A percentile compares a stretch with the other conserved stretches of the same genome.
phyloP scores from a whole-genome alignment of 208 protist species.

The Strigomonas galati region DNA sequence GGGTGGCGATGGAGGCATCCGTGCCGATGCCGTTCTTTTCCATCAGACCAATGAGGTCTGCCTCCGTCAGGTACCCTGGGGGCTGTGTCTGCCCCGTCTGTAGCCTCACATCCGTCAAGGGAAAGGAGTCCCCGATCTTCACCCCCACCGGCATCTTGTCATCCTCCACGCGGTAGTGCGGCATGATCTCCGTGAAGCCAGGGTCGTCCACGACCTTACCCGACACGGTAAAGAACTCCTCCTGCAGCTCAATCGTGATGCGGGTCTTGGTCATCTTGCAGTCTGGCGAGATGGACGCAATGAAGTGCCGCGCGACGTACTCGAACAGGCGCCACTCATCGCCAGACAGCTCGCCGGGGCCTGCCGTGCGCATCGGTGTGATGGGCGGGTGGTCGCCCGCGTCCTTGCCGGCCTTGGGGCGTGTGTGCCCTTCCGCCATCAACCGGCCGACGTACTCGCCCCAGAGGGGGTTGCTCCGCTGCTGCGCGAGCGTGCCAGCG shows the following conservation, averaged over 20 bases:
- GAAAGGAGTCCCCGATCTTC: conserved; percentile 61
- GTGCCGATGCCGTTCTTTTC: conserved; percentile 98
- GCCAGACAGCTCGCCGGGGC: conserved; percentile 54
- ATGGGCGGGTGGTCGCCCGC: conserved; percentile 91
- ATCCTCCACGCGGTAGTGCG: conserved; percentile 59
- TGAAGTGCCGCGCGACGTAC: conserved; percentile 88
- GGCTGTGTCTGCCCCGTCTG: conserved; percentile 86
- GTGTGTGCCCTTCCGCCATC: conserved; percentile 50
- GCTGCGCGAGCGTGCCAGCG: conserved; percentile 42
- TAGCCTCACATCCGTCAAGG: conserved; percentile 73
- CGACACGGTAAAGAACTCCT: conserved; percentile 72
- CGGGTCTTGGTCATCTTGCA: conserved; percentile 66
- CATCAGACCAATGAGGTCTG: conserved; percentile 98
- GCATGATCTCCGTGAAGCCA: conserved; percentile 87
- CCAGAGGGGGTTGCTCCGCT: conserved; percentile 60
- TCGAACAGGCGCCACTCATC: conserved; percentile 89
- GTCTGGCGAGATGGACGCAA: conserved; percentile 82
- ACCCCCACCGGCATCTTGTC: conserved; percentile 75
- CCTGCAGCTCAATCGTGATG: conserved; percentile 72
- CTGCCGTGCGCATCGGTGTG: conserved; percentile 81
- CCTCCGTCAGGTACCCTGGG: conserved; percentile 96
- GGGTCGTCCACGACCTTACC: conserved; percentile 74
- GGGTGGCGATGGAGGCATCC: conserved; percentile 98
- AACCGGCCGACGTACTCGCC: conserved; percentile 66
- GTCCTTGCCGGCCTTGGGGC: conserved; percentile 83